phyloP scores from a whole-genome alignment of 129 eudicot species.

The Chrysanthemum seticuspe region DNA sequence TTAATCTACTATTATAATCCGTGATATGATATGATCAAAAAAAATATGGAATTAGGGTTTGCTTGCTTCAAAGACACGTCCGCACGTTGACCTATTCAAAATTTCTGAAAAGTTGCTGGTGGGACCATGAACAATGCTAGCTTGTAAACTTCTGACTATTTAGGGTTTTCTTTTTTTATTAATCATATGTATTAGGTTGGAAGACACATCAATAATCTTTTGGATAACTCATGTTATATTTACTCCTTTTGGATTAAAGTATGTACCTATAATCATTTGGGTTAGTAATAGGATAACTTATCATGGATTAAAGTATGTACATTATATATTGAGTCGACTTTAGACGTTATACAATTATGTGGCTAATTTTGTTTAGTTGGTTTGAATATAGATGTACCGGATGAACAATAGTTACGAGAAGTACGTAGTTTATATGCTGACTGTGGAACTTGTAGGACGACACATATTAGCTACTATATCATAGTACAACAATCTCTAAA shows the following conservation, averaged over 20 bases:
- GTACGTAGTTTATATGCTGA: no score
- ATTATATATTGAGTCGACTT: no score
- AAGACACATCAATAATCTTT: no score
- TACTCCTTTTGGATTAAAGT: background rate
- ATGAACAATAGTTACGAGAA: no score
- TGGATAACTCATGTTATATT: background rate
- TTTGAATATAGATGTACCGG: no score
- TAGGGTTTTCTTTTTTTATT: constrained; percentile 1
- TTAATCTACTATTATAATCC: constrained; percentile 1
- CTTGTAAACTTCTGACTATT: constrained; percentile 28
- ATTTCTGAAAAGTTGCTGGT: constrained; percentile 22
- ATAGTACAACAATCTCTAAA: background rate
- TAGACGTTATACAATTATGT: no score
- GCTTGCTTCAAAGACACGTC: background rate
- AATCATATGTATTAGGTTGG: no score
- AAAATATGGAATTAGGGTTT: constrained; percentile 12
- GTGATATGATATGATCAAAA: constrained; percentile 4
- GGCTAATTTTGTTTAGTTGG: no score
- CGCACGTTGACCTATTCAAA: constrained; percentile 21
- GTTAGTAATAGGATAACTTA: no score
- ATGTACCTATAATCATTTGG: constrained; percentile 9
- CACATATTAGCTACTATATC: no score
- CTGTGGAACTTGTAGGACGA: no score
- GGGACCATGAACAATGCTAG: constrained; percentile 27
- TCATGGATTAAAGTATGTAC: no score